Evolutionary conservation across 2,329 filamentous ascomycete genomes (phyloP), one percentile per base, ranked within the genome.

Genomic region (Annulohypoxylon truncatum): DNA sequence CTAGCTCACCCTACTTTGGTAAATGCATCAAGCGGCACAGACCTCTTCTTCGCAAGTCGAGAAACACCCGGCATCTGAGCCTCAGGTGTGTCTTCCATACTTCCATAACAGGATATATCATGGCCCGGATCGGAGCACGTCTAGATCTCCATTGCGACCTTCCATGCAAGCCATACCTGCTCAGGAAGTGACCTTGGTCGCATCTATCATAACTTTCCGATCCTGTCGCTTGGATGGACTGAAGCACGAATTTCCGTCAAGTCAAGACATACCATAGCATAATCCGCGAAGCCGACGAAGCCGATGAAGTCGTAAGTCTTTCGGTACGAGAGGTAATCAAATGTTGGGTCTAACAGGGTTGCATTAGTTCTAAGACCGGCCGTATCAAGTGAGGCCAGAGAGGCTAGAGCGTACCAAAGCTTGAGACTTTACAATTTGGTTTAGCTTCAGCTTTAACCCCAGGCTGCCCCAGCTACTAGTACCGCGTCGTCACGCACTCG

Each of bases 141-240:
- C 53, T 63, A 15, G 59, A 63, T 64, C 51, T 59, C 55, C 59
- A n/a, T 50, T 62, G 60, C 44, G 38, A 64, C 53, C 48, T 59
- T 66, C 52, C 54, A 67, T 69, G 66, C 66, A 69, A 50, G 52
- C 38, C 44, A 55, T 46, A 31, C 38, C 28, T 53, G 38, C 26
- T 28, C 29, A 28, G 22, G 20, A 28, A 31, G 46, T 33, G 48
- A 63, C 50, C n/a, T 56, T 35, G 10, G 33, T 55, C 28, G 50
- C 59, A 29, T 57, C 35, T 13, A 28, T 62, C 24, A 59, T 55
- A 54, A 31, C 46, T 53, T 28, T 42, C 46, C 52, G 42, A 22
- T 10, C 54, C 48, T 44, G 26, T 53, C 31, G 46, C 24, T 13
- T 63, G 10, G 9, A 9, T 18, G 2, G 8, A 48, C n/a, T 48